Base-by-base conservation (phyloP, 2,329 filamentous ascomycete genomes). In the Aureobasidium namibiae region DNA sequence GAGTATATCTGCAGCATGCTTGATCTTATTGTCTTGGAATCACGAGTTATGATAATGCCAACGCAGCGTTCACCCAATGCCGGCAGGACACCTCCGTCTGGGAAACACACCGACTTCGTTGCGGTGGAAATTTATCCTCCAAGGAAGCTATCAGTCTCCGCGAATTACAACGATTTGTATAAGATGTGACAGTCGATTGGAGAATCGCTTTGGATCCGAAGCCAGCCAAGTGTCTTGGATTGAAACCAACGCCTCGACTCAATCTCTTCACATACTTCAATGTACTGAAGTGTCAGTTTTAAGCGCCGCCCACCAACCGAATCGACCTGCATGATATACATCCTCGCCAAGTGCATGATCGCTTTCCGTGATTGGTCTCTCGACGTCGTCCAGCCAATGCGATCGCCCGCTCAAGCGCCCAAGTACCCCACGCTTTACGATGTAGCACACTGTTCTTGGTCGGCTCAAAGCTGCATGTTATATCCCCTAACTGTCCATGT, bases 331-430 rank as follows among this genome's bases (percentile, higher is more conserved):
- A 57, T 41, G 31, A 42, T 31, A 57, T 57, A 21, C 31, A 39
- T 31, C 41, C 16, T 39, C 8, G 54, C 41, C 54, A 46, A 48
- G 54, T 31, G 23, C 23, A 36, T 23, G n/a, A 31, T n/a, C 4
- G 14, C 8, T 44, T 34, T 56, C 52, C 41, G 38, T 45, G 39
- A 56, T 56, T 56, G 52, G 52, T 36, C 29, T 14, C 39, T 56
- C 13, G 39, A 56, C 39, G 29, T 29, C 8, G 1, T 57, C 33
- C 21, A 57, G 31, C 54, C 54, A 57, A 57, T 57, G 54, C 42
- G 13, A 57, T 29, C 54, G 33, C n/a, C 42, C 54, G 54, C 54
- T 48, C 54, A 57, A 57, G 54, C 54, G 54, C 54, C 54, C 42
- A 57, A 29, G 54, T 57, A 57, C 54, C 41, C 54, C 54, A 57